Evolutionary conservation across 106 monocot genomes (phyloP).

Genomic region (Dioscorea dumetorum): DNA sequence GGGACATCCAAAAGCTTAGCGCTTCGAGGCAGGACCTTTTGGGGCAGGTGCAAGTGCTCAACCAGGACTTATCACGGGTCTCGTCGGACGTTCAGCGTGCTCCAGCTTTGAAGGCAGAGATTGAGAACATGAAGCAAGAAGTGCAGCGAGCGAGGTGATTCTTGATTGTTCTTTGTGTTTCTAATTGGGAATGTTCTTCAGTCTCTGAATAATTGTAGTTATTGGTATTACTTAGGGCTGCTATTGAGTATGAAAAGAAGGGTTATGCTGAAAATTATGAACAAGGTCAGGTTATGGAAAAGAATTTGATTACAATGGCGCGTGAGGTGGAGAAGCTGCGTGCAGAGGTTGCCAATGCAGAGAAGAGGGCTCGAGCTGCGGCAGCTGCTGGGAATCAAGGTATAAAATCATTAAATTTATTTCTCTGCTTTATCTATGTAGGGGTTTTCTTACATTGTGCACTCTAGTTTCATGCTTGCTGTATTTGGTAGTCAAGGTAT

Average conservation of each 20-base stretch:
- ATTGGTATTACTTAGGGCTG: constrained; percentile 23
- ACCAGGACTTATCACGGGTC: constrained; percentile 8
- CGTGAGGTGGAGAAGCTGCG: constrained; percentile 74
- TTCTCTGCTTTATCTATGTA: no score
- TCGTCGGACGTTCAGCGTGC: constrained; percentile 13
- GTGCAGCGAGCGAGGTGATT: constrained; percentile 52
- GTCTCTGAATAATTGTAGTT: no score
- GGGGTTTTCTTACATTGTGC: no score
- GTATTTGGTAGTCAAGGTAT: neutral
- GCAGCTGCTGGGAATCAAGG: constrained; percentile 63
- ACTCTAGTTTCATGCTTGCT: neutral
- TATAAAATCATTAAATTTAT: constrained; percentile 3
- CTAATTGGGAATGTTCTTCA: no score
- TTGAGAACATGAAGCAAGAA: constrained; percentile 35
- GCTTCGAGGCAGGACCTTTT: constrained; percentile 10
- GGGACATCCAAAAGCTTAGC: constrained; percentile 21
- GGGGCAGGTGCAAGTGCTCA: constrained; percentile 10
- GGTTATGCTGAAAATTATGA: constrained; percentile 77
- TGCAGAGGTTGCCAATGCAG: constrained; percentile 68
- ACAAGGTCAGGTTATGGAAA: constrained; percentile 74
- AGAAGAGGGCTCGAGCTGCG: constrained; percentile 64
- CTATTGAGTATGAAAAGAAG: constrained; percentile 72
- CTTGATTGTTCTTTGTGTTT: neutral
- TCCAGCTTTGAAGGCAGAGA: constrained; percentile 15
- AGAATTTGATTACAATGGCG: constrained; percentile 67